These are phyloP conservation scores for Pleurozium schreberi DNA, from an alignment of 225 moss, liverwort and hornwort genomes.

Conservation along the genomic window DNA sequence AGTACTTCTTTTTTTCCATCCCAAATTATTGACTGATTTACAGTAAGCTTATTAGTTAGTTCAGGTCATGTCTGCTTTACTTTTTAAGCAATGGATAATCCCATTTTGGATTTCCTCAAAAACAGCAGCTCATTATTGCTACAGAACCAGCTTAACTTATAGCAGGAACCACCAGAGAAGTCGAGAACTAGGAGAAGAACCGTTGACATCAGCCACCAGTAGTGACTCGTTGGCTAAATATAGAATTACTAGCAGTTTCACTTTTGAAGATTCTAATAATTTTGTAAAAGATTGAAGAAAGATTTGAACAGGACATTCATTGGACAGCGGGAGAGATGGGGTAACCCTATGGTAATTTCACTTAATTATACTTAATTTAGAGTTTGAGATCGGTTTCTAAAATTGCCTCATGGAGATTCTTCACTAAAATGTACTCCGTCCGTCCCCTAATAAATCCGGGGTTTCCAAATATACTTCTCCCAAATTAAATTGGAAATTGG, in stretches of 20 bases:
- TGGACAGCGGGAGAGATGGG: too few relatives aligned
- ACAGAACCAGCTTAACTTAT: not conserved
- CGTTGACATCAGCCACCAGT: not conserved
- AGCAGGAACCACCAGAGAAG: not conserved
- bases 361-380: not conserved
- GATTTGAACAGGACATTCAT: not conserved
- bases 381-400: not conserved
- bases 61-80: not conserved
- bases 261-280: not conserved
- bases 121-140: not conserved
- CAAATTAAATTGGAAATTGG: too few relatives aligned
- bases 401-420: not conserved
- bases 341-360: not conserved
- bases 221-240: not conserved
- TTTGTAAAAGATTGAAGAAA: not conserved
- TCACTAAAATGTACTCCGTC: not conserved
- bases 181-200: not conserved
- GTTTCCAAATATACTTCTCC: too few relatives aligned
- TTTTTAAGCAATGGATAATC: not conserved
- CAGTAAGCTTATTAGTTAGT: not conserved
- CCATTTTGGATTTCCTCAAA: not conserved
- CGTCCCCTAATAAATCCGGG: too few relatives aligned
- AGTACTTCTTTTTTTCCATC: not conserved
- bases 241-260: not conserved
- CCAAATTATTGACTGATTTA: too few relatives aligned